Percentiles rank a stretch among this genome's conserved stretches.
These are phyloP conservation scores for Moringa oleifera DNA, from an alignment of 345 rosid genomes.

Conservation along the genomic window DNA sequence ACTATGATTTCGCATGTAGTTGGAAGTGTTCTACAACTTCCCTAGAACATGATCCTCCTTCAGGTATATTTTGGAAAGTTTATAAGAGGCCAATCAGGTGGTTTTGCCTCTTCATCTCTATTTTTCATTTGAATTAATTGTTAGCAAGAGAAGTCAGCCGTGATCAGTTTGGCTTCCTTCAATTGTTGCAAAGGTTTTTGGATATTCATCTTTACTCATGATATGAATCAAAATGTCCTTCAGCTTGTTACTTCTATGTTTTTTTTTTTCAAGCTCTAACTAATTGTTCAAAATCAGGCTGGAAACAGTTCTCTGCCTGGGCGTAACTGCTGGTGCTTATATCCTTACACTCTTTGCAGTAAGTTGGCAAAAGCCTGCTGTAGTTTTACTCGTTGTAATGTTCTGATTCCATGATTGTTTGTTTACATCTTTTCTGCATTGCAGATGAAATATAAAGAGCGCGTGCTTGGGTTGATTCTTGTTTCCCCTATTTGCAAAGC, in stretches of 20 bases:
- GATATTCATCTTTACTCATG: too few relatives aligned
- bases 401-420: not conserved
- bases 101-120: too few relatives aligned
- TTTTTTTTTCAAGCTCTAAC: not conserved
- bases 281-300: slow-evolving; percentile 27
- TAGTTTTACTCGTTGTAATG: not conserved
- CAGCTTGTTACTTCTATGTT: not conserved
- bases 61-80: too few relatives aligned
- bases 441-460: slow-evolving; percentile 51
- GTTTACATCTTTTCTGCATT: slow-evolving; percentile 14
- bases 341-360: slow-evolving; percentile 60
- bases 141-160: too few relatives aligned
- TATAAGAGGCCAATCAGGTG: too few relatives aligned
- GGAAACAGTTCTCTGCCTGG: slow-evolving; percentile 50
- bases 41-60: too few relatives aligned
- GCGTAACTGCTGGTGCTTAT: slow-evolving; percentile 67
- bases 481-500: slow-evolving; percentile 66
- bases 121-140: too few relatives aligned
- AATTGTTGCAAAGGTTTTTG: too few relatives aligned
- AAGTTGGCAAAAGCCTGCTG: slow-evolving; percentile 20
- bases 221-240: too few relatives aligned
- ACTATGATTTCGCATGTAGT: too few relatives aligned
- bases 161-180: too few relatives aligned
- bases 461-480: slow-evolving; percentile 55
- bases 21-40: too few relatives aligned